phyloP scores from a whole-genome alignment of 257 asterid species.

The Solanum sejunctum region DNA sequence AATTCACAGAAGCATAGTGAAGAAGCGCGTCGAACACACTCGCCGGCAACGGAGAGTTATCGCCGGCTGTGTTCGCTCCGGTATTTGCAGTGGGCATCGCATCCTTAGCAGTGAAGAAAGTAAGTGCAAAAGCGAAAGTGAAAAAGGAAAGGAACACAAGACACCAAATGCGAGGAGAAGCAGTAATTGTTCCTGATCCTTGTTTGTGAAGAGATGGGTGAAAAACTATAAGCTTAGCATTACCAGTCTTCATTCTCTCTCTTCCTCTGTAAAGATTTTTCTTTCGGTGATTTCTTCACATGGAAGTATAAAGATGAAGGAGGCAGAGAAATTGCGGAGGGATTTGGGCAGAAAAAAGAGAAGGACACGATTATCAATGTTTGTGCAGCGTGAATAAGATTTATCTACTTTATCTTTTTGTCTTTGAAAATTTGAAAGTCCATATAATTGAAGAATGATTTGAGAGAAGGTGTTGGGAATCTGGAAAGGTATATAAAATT shows the following conservation, averaged over 20 bases:
- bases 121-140: conserved; percentile 44
- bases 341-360: background rate
- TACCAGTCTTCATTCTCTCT: conserved; percentile 38
- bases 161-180: conserved; percentile 47
- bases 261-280: background rate
- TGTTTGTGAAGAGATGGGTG: conserved; percentile 51
- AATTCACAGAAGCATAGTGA: conserved; percentile 53
- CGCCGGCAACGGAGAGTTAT: conserved; percentile 22
- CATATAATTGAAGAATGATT: background rate
- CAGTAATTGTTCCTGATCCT: conserved; percentile 13
- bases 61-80: background rate
- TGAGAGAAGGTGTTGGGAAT: background rate
- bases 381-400: background rate
- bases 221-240: conserved; percentile 52
- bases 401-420: background rate
- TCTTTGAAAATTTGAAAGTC: background rate
- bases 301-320: background rate
- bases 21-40: conserved; percentile 50
- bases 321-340: background rate
- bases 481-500: background rate
- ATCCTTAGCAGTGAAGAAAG: conserved; percentile 42
- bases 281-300: background rate
- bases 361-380: conserved; percentile 2
- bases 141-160: conserved; percentile 33
- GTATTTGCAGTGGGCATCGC: conserved; percentile 2